Evolutionary conservation across 345 rosid species (phyloP), one percentile per base, ranked within the genome.

Genomic region (Eucalyptus curtisii): DNA sequence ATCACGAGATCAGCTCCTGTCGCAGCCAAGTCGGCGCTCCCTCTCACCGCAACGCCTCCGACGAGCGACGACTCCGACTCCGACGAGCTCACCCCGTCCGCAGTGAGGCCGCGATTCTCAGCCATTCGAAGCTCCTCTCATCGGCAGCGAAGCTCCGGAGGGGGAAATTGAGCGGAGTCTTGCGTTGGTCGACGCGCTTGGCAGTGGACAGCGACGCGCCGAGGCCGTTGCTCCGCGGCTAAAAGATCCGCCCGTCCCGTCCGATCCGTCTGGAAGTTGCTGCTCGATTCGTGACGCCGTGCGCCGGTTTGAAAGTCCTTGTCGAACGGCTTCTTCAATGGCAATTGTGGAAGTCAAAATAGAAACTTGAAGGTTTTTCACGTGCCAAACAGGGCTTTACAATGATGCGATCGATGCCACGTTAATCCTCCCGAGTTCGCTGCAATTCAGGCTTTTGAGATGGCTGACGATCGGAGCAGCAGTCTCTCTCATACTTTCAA

Each of bases 401-500:
- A 11, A 11, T 40, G 84, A 76, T 76, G 82, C 82, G 24, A 71
- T 44, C 0, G 80, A 68, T 68, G 81, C 81, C 1, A 76, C 47
- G 84, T 20, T 11, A 76, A 76, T 76, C 47, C 84, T 76, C 8
- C 84, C 4, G 84, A 40, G 47, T 76, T 20, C 84, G 84, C 47
- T 76, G 44, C 84, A 76, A 19, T 76, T 68, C 84, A 40, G 84
- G 24, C 24, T 76, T 76, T 76, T 22, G 84, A 37, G 87, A 86
- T 86, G 87, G 25, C 66, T 48, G 61, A 86, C 9, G n/a, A 33
- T 44, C 68, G 45, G 86, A 88, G 92, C 25, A 88, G 92, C 16
- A 92, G 89, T 90, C 91, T 96, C 90, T 92, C 96, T 8, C 97
- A 91, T 90, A 96, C 96, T 59, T 96, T 95, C 94, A 94, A 95